Conservation (phyloP, 441 rosid species). For the Cnidoscolus chayamansa region DNA sequence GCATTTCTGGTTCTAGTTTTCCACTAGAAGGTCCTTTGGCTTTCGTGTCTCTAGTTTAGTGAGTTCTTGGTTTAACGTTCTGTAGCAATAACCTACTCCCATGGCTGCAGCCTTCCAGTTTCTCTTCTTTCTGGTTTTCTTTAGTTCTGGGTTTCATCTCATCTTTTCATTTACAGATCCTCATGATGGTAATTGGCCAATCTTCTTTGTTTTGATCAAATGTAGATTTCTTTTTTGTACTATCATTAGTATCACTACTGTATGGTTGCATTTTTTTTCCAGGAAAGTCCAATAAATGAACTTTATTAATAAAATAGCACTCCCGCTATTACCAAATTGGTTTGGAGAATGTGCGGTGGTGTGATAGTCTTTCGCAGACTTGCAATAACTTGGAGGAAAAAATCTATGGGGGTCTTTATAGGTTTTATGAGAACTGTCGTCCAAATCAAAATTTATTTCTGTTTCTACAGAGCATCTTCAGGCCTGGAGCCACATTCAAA, state of each 20-base stretch:
- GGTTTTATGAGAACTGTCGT: neutral
- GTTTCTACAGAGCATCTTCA: neutral
- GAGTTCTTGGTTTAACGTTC: neutral
- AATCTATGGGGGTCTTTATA: neutral
- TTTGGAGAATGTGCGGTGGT: too few relatives aligned
- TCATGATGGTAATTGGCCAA: slow-evolving; percentile 45
- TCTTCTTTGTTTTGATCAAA: neutral
- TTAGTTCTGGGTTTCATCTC: slow-evolving; percentile 27
- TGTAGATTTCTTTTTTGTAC: neutral
- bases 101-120: slow-evolving; percentile 19
- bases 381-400: too few relatives aligned
- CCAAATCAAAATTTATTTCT: neutral
- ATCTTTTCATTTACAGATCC: slow-evolving; percentile 62
- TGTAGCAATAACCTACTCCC: neutral
- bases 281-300: neutral
- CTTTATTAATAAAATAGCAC: too few relatives aligned
- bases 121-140: slow-evolving; percentile 37
- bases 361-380: too few relatives aligned
- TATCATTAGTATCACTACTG: too few relatives aligned
- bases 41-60: neutral
- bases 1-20: slow-evolving; percentile 2
- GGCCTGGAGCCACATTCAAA: neutral
- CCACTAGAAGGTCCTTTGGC: neutral
- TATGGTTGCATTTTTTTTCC: neutral
- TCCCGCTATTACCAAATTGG: too few relatives aligned